Evolutionary conservation across 2,329 filamentous ascomycete genomes (phyloP), one percentile per base, ranked within the genome.

Genomic region (Ascochyta lentis): DNA sequence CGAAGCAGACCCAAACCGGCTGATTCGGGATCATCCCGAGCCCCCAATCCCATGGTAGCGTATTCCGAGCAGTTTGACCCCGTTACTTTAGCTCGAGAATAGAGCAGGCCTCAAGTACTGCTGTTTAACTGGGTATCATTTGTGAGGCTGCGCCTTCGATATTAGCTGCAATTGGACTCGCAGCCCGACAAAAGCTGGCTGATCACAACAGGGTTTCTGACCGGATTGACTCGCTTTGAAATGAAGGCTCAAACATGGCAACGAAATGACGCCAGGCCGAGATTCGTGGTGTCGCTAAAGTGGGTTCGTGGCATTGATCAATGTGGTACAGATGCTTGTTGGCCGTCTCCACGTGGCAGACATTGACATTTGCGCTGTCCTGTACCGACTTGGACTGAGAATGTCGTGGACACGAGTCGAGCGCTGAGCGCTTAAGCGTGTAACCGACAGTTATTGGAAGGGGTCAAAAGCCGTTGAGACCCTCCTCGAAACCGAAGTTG

Each of bases 21-120:
- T 51, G 56, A 19, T 34, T 41, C 63, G 61, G 65, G 60, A 59
- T 44, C 55, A 39, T 53, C 56, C 60, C 58, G 60, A 59, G 34
- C 59, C 59, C 58, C 65, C 64, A 58, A 57, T 61, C 51, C 51
- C 58, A 63, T 56, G 62, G 63, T 64, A 66, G 64, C 62, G 62
- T 54, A 49, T 59, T 47, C 56, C 49, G 46, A 59, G 45, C 58
- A 49, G 56, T 31, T 65, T 57, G 51, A 63, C 53, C 50, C 47
- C 42, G 43, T 27, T 49, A 16, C 34, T 57, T n/a, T 52, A 48
- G 44, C 29, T 45, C 29, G 6, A 47, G 22, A 33, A 35, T 53
- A 22, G 49, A 35, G 47, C 49, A 56, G 55, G 56, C 56, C 55
- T 59, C 60, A 61, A 55, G 24, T 59, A 34, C 41, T 34, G 44